These are phyloP conservation scores for Rhodocollybia butyracea DNA, from an alignment of 768 basidiomycete species.

Conservation along the genomic window DNA sequence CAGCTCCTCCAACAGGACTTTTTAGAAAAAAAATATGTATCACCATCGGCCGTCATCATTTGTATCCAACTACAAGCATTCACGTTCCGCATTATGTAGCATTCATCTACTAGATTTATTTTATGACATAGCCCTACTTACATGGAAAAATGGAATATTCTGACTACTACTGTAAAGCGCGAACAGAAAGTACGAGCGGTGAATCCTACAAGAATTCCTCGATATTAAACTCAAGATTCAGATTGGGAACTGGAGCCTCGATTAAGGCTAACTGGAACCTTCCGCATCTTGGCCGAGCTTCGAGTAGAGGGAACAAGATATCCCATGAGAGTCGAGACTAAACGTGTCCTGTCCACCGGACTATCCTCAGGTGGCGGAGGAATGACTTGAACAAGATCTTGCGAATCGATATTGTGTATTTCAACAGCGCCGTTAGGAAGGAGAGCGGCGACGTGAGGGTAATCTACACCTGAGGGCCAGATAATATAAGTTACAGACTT, in stretches of 20 bases:
- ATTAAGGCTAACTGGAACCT: constrained; percentile 31
- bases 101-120: background rate
- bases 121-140: too few species aligned
- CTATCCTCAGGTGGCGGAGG: constrained; percentile 17
- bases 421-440: constrained; percentile 77
- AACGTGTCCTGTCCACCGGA: constrained; percentile 7
- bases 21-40: background rate
- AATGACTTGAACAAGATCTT: constrained; percentile 68
- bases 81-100: background rate
- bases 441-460: constrained; percentile 76
- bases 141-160: too few species aligned
- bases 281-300: constrained; percentile 43
- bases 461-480: constrained; percentile 61
- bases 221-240: background rate
- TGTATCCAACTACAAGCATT: constrained; percentile 14
- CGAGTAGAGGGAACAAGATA: constrained; percentile 51
- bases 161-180: too few species aligned
- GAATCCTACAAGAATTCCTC: background rate
- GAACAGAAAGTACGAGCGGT: too few species aligned
- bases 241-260: constrained; percentile 4
- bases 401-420: constrained; percentile 77
- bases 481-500: background rate
- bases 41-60: background rate
- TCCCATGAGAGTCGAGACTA: constrained; percentile 39
- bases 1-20: constrained; percentile 17